A percentile compares a stretch with the other conserved stretches of the same genome.
Conservation (phyloP, 169 alveolate genomes). For the Plasmodium sp. region DNA sequence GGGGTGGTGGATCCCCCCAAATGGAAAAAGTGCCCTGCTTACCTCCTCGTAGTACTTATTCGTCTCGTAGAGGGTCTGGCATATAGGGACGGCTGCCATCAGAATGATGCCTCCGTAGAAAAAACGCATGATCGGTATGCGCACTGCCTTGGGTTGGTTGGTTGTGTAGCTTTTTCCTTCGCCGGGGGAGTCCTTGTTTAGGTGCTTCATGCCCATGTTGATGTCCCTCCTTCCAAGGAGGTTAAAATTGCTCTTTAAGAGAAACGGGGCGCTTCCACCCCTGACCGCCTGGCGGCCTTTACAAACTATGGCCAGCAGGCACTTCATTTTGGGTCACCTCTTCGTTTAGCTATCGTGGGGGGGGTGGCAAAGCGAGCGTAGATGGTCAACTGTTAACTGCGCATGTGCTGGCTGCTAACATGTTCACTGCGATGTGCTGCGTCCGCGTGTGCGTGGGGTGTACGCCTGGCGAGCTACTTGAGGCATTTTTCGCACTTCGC, state of each 20-base stretch:
- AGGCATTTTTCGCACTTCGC: background rate
- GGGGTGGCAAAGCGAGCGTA: background rate
- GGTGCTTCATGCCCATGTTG: background rate
- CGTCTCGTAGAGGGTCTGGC: slow-evolving; percentile 72
- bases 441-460: background rate
- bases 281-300: background rate
- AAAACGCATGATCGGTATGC: slow-evolving; percentile 59
- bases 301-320: background rate
- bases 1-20: background rate
- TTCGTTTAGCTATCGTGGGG: background rate
- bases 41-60: slow-evolving; percentile 68
- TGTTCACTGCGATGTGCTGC: background rate
- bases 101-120: slow-evolving; percentile 42
- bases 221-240: background rate
- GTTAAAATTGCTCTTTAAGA: background rate
- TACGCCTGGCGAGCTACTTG: background rate
- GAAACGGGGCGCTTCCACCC: background rate
- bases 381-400: background rate
- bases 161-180: background rate
- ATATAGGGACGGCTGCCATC: slow-evolving; percentile 69
- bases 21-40: background rate
- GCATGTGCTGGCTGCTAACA: too few relatives aligned
- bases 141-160: slow-evolving; percentile 42
- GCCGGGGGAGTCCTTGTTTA: background rate
- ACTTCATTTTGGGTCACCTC: slow-evolving; percentile 7